phyloP scores from a whole-genome alignment of 192 early-diverging fungal species.

The Entophlyctis helioformis region DNA sequence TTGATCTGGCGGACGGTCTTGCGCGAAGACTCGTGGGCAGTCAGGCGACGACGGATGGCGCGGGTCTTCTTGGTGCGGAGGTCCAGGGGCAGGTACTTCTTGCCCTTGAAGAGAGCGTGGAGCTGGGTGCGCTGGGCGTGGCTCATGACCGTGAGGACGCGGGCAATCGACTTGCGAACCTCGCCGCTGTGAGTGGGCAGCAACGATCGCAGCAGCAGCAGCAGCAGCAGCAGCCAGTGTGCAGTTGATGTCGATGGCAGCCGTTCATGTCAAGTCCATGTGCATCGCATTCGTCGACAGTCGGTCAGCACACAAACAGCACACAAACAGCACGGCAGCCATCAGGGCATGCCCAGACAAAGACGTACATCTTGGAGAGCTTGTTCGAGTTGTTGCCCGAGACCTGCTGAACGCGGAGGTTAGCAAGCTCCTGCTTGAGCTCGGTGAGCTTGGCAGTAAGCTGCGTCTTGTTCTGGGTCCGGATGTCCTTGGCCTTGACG shows the following conservation, averaged over 20 bases:
- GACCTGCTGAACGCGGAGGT: constrained; percentile 90
- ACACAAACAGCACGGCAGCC: too few species aligned
- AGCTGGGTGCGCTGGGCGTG: constrained; percentile 84
- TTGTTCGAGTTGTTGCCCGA: constrained; percentile 67
- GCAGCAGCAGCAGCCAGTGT: too few species aligned
- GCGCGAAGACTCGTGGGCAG: constrained; percentile 59
- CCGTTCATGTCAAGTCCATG: too few species aligned
- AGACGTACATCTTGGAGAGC: constrained; percentile 67
- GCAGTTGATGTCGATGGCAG: too few species aligned
- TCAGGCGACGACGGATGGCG: constrained; percentile 92
- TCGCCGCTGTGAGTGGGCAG: constrained; percentile 39
- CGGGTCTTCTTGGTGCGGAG: constrained; percentile 98
- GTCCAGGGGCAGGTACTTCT: constrained; percentile 93
- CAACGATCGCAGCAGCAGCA: too few species aligned
- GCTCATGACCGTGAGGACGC: constrained; percentile 90
- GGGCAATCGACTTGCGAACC: constrained; percentile 88
- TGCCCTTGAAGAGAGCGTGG: constrained; percentile 81
- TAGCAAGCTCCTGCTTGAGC: constrained; percentile 87
- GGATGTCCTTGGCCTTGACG: constrained; percentile 88
- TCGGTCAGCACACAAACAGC: too few species aligned
- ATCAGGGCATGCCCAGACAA: too few species aligned
- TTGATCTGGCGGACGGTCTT: constrained; percentile 87
- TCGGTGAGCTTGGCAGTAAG: constrained; percentile 84
- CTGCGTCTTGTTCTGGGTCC: constrained; percentile 88
- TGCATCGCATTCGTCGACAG: too few species aligned